Evolutionary conservation across 169 alveolate genomes (phyloP).

Genomic region (Eimeria sp.): DNA sequence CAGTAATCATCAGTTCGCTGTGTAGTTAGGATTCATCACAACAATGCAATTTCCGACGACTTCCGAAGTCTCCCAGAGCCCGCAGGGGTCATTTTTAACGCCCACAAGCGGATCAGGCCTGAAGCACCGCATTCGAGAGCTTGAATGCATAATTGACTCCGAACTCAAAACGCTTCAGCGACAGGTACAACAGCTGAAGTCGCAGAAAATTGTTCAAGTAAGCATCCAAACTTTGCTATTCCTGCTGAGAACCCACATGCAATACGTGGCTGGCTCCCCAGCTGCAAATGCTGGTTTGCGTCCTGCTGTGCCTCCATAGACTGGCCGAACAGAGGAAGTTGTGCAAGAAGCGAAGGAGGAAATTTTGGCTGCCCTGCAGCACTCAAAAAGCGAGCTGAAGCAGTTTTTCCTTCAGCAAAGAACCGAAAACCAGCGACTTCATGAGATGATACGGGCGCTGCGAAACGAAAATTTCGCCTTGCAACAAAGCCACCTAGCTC

Average conservation of each 20-base stretch:
- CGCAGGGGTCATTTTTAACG: slow-evolving; percentile 75
- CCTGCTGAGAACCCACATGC: background rate
- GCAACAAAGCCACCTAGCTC: slow-evolving; percentile 81
- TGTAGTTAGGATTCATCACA: background rate
- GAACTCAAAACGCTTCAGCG: slow-evolving; percentile 76
- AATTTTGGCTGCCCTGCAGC: slow-evolving; percentile 69
- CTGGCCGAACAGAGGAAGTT: slow-evolving; percentile 70
- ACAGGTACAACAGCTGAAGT: slow-evolving; percentile 78
- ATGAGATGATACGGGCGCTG: slow-evolving; percentile 80
- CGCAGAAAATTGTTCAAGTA: slow-evolving; percentile 81
- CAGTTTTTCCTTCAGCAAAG: slow-evolving; percentile 81
- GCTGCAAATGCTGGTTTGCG: background rate
- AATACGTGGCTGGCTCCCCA: background rate
- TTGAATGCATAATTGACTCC: slow-evolving; percentile 80
- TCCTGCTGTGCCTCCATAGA: background rate
- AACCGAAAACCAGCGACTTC: slow-evolving; percentile 79
- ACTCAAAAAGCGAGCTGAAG: slow-evolving; percentile 78
- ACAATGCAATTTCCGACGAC: slow-evolving; percentile 39
- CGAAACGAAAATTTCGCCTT: slow-evolving; percentile 82
- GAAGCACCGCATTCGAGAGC: slow-evolving; percentile 83
- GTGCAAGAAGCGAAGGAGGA: slow-evolving; percentile 80
- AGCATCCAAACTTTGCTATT: background rate
- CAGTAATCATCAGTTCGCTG: background rate
- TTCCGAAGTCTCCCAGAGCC: slow-evolving; percentile 1
- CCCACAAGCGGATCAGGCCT: slow-evolving; percentile 84